These are phyloP conservation scores for Lecanicillium sp. DNA, from an alignment of 2,329 filamentous ascomycete species.

Conservation along the genomic window DNA sequence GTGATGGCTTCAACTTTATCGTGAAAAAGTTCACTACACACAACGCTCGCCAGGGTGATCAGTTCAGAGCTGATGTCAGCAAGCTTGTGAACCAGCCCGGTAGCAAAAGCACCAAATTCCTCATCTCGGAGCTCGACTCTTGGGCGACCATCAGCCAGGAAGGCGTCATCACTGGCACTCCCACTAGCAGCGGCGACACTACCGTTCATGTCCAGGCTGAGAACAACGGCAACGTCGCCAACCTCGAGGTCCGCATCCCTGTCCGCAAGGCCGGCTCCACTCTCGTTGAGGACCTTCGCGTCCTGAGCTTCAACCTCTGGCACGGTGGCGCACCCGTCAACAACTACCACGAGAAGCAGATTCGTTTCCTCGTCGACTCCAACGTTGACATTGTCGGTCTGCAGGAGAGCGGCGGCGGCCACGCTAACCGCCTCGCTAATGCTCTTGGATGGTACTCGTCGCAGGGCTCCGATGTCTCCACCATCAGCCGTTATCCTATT, in stretches of 20 bases:
- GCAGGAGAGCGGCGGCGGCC: conserved; percentile 25
- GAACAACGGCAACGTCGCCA: conserved; percentile 15
- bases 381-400: conserved; percentile 29
- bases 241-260: conserved; percentile 23
- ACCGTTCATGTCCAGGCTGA: conserved; percentile 20
- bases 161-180: conserved; percentile 28
- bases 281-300: conserved; percentile 25
- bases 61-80: conserved; percentile 21
- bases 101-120: conserved; percentile 18
- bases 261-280: conserved; percentile 16
- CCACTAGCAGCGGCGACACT: conserved; percentile 14
- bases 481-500: conserved; percentile 33
- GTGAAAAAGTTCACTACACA: conserved; percentile 20
- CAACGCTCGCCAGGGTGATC: conserved; percentile 27
- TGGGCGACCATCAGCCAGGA: conserved; percentile 26
- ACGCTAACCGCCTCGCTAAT: conserved; percentile 24
- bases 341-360: conserved; percentile 30
- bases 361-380: conserved; percentile 23
- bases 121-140: conserved; percentile 12
- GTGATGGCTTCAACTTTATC: conserved; percentile 18
- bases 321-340: conserved; percentile 26
- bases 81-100: conserved; percentile 24
- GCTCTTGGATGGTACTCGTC: conserved; percentile 31
- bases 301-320: conserved; percentile 34
- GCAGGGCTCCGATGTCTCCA: conserved; percentile 23